Percentiles rank a stretch among this genome's conserved stretches.
Conservation (phyloP, 768 basidiomycete species). For the Agrocybe pediades region DNA sequence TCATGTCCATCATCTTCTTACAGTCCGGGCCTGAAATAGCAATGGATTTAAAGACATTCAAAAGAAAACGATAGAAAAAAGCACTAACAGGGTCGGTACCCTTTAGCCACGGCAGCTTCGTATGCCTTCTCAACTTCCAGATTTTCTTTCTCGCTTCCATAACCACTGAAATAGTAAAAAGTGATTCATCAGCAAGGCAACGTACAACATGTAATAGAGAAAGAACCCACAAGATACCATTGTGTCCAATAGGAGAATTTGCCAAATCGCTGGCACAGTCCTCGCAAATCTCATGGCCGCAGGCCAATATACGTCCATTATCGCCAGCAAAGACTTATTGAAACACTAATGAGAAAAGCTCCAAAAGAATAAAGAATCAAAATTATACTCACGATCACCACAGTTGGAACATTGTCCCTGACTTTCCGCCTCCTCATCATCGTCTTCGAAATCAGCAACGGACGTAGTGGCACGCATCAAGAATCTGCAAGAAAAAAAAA, state of each 20-base stretch:
- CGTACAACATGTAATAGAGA: not conserved
- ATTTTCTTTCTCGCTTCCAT: conserved; percentile 59
- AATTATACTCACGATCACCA: conserved; percentile 49
- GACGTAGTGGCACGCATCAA: conserved; percentile 46
- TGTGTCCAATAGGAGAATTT: conserved; percentile 51
- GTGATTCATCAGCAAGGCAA: not conserved
- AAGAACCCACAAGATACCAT: conserved; percentile 60
- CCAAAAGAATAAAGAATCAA: not conserved
- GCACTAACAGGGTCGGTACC: conserved; percentile 61
- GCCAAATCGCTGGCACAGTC: conserved; percentile 59
- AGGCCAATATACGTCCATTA: conserved; percentile 61
- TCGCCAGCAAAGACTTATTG: conserved; percentile 47
- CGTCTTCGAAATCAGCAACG: conserved; percentile 49
- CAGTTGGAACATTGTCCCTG: conserved; percentile 63
- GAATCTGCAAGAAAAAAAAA: conserved; percentile 25
- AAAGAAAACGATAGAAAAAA: conserved; percentile 1
- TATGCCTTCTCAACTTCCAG: conserved; percentile 54
- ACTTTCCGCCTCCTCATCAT: conserved; percentile 43
- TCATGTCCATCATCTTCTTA: conserved; percentile 62
- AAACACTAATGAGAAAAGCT: not conserved
- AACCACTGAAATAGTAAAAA: conserved; percentile 43
- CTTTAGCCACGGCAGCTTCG: conserved; percentile 57
- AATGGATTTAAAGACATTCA: not conserved
- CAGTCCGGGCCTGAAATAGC: conserved; percentile 60
- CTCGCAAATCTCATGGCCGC: conserved; percentile 68